Base-by-base conservation (phyloP, 2,329 filamentous ascomycete genomes). In the Penicillium decumbens region DNA sequence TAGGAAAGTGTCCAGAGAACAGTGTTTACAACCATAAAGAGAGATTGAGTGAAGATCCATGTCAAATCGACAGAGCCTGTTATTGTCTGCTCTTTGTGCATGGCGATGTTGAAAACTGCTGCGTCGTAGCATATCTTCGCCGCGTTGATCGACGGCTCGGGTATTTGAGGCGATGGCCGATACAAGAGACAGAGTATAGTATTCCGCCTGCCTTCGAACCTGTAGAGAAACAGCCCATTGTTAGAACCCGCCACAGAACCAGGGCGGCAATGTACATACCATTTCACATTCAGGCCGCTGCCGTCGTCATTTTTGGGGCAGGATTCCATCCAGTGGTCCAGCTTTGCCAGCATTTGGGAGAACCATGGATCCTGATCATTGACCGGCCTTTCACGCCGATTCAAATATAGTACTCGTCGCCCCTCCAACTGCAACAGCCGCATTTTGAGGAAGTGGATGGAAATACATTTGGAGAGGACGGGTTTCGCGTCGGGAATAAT, bases 391-490 rank as follows among this genome's bases (percentile, higher is more conserved):
- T 82, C 73, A 39, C 85, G 80, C 69, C 93, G 93, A 68, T 85
- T 86, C 60, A 95, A 85, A 66, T 98, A 97, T 0, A 97, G 75
- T 6, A 84, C 85, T 50, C 90, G 82, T 49, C 90, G 80, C 38
- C 96, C 93, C 69, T 97, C 92, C 12, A 91, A 82, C 66, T 96
- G 91, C 10, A 91, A 75, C 50, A 95, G 71, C 47, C 89, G 80
- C 89, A 96, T 95, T 65, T 88, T 92, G 75, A 90, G 90, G 62
- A 95, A 93, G 67, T 98, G 92, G 53, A 96, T 90, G 2, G 89
- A 85, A 24, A 95, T 84, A 61, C 88, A 82, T 68, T 98, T 98
- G 65, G 88, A 89, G 58, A 91, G 79, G 32, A 88, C 89, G 1
- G 81, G 78, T 4, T 85, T 85, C 1, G 85, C 87, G 9, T 75